These are phyloP conservation scores for Aphelidium insulamus DNA, from an alignment of 371 early-diverging fungal species.

Conservation along the genomic window DNA sequence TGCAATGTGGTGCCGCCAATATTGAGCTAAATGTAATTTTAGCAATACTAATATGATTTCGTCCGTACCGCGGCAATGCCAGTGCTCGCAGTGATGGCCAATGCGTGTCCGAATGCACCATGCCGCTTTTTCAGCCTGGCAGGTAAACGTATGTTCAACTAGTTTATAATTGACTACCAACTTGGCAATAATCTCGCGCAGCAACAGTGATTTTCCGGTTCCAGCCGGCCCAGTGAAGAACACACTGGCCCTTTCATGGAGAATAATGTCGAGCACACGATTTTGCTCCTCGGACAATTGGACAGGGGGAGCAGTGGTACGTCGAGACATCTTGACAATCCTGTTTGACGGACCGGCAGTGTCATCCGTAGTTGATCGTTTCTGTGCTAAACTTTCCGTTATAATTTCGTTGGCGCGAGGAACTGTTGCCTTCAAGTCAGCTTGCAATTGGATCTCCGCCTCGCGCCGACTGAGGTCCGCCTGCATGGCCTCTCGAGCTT, in stretches of 20 bases:
- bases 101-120: constrained; percentile 14
- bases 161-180: constrained; percentile 2
- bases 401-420: too few relatives aligned
- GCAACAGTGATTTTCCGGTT: constrained; percentile 12
- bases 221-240: constrained; percentile 28
- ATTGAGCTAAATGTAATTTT: constrained; percentile 9
- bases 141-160: constrained; percentile 1
- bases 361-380: too few relatives aligned
- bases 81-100: neutral
- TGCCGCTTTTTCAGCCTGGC: constrained; percentile 14
- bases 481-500: too few relatives aligned
- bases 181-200: constrained; percentile 14
- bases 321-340: too few relatives aligned
- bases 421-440: too few relatives aligned
- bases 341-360: too few relatives aligned
- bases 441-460: too few relatives aligned
- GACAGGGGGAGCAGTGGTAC: too few relatives aligned
- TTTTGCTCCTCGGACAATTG: too few relatives aligned
- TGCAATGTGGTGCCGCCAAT: constrained; percentile 33
- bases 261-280: too few relatives aligned
- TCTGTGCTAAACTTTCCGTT: too few relatives aligned
- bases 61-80: constrained; percentile 1
- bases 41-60: neutral
- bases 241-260: constrained; percentile 15
- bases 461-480: too few relatives aligned